Percentiles rank a stretch among this genome's conserved stretches.
These are phyloP conservation scores for Bullera alba DNA, from an alignment of 768 basidiomycete genomes.

Conservation along the genomic window DNA sequence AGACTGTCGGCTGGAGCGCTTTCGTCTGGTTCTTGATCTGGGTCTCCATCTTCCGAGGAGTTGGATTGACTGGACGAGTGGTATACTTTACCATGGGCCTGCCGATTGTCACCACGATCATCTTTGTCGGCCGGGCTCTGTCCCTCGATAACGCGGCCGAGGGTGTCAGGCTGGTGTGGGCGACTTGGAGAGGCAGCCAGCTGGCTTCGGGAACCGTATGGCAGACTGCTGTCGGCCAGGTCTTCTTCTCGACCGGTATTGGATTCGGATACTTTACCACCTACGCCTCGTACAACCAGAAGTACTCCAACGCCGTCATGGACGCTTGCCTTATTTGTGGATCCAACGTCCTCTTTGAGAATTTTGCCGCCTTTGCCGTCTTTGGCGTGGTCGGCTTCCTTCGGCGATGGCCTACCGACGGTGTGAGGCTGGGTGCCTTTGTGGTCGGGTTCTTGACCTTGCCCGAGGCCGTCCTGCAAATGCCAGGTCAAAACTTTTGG, in stretches of 20 bases:
- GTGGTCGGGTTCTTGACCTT: conserved; percentile 10
- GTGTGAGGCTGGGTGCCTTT: conserved; percentile 11
- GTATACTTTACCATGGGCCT: conserved; percentile 20
- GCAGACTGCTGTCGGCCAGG: conserved; percentile 11
- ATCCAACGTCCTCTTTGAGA: conserved; percentile 14
- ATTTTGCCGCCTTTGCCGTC: conserved; percentile 14
- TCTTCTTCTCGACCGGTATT: conserved; percentile 17
- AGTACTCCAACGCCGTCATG: conserved; percentile 13
- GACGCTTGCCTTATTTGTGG: conserved; percentile 12
- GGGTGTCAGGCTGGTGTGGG: conserved; percentile 10
- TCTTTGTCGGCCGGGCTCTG: conserved; percentile 9
- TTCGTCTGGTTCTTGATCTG: conserved; percentile 16
- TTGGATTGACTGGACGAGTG: conserved; percentile 12
- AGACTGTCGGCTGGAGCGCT: conserved; percentile 12
- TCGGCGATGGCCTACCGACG: conserved; percentile 6
- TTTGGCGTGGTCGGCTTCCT: conserved; percentile 15
- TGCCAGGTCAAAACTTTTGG: conserved; percentile 12
- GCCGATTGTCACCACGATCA: conserved; percentile 16
- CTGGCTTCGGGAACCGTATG: conserved; percentile 2
- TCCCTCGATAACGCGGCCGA: conserved; percentile 13
- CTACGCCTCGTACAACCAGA: conserved; percentile 15
- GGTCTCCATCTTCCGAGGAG: conserved; percentile 15
- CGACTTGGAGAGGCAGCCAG: conserved; percentile 7
- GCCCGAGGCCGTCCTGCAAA: conserved; percentile 10
- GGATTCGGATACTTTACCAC: conserved; percentile 14